Base-by-base conservation (phyloP, 2,329 filamentous ascomycete species). In the Clonostachys sp. region DNA sequence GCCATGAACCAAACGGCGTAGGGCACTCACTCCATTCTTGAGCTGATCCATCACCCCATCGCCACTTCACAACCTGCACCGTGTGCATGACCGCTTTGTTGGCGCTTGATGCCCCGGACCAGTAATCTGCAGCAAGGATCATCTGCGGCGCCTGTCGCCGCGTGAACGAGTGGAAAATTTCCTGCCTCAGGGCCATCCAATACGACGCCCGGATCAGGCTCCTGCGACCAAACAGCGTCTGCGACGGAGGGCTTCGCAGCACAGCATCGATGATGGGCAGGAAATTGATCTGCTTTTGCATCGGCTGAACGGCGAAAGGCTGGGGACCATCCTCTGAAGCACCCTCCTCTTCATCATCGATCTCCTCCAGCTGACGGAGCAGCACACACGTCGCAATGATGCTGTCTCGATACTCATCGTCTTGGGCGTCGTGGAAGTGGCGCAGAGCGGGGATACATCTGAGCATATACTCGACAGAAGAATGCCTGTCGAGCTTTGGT, bases 31-130 rank as follows among this genome's bases (percentile, higher is more conserved):
- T 49, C 17, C 63, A 59, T 1, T 33, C 20, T 16, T 42, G 40
- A 12, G 41, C 17, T 5, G 57, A 59, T 4, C 62, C 61, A 33
- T 62, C 61, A 3, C 64, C 65, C 66, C 66, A 68, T 16, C 65
- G 65, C 67, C 67, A 70, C 48, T 66, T 68, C 2, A 67, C 64
- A 0, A 68, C 62, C 24, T 70, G 66, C 10, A 67, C 66, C 8
- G 67, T 69, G 48, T 70, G 67, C 56, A 70, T 61, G 6, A 70
- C 66, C 13, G 66, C 62, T 49, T 65, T 65, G 53, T 70, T 70
- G 2, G 66, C 67, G 9, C 58, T 61, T 1, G 66, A 66, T 1
- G 66, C 62, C 3, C 56, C 59, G 5, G 60, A 56, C 42, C 65
- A 66, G 18, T 65, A 61, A 10, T 64, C 64, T 0, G 61, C 55